Evolutionary conservation across 179 eudicot species (phyloP).

Genomic region (Gypsophila paniculata): DNA sequence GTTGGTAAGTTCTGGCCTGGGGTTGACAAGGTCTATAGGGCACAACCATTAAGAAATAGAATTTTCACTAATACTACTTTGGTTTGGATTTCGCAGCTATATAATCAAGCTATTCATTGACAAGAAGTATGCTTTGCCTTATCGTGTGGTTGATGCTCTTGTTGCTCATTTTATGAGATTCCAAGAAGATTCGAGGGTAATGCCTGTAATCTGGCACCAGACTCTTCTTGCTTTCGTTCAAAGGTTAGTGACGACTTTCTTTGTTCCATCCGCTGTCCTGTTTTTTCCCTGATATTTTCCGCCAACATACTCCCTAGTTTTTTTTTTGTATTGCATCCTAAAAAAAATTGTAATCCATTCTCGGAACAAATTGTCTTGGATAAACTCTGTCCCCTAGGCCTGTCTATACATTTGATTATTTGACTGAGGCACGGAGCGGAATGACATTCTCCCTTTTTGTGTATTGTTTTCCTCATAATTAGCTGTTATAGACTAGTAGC

Average conservation of each 20-base stretch:
- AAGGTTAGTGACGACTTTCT: constrained; percentile 42
- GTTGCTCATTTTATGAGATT: constrained; percentile 82
- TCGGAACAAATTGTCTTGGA: too few relatives aligned
- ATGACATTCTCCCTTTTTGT: not conserved
- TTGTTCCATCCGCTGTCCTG: not conserved
- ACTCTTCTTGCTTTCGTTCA: constrained; percentile 87
- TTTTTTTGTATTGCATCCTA: too few relatives aligned
- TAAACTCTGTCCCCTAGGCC: too few relatives aligned
- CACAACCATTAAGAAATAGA: not conserved
- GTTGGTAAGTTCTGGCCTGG: not conserved
- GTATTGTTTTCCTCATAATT: not conserved
- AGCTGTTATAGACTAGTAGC: not conserved
- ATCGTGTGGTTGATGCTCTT: constrained; percentile 85
- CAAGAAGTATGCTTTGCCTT: constrained; percentile 87
- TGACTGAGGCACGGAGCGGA: too few relatives aligned
- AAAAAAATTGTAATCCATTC: too few relatives aligned
- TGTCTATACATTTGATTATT: too few relatives aligned
- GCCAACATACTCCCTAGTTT: too few relatives aligned
- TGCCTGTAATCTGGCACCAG: constrained; percentile 99
- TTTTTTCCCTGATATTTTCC: too few relatives aligned
- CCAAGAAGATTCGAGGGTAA: constrained; percentile 59
- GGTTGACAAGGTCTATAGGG: not conserved
- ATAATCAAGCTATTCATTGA: constrained; percentile 77
- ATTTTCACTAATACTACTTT: constrained; percentile 4
- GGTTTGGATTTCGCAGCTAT: constrained; percentile 47